Evolutionary conservation across 116 monocot genomes (phyloP).

Genomic region (Trichopus zeylanicus): DNA sequence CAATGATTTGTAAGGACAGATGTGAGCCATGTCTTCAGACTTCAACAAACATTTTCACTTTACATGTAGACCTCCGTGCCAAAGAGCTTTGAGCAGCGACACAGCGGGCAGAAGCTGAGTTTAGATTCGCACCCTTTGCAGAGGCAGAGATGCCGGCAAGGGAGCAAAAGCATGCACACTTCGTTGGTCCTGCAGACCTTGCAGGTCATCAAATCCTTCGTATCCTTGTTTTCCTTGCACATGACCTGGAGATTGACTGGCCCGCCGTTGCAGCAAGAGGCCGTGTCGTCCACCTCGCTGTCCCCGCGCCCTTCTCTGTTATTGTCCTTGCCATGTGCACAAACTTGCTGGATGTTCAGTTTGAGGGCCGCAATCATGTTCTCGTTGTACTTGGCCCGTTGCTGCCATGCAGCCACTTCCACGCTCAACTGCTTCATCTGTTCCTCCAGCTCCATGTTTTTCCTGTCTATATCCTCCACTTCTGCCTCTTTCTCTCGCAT

Average conservation of each 20-base stretch:
- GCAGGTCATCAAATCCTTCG: constrained; percentile 27
- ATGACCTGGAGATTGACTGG: constrained; percentile 18
- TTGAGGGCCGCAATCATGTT: constrained; percentile 52
- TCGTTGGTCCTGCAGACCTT: too few relatives aligned
- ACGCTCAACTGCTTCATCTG: too few relatives aligned
- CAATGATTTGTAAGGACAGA: too few relatives aligned
- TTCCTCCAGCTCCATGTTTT: too few relatives aligned
- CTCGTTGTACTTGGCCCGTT: constrained; percentile 61
- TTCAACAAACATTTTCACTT: too few relatives aligned
- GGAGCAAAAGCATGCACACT: constrained; percentile 73
- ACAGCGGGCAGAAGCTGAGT: too few relatives aligned
- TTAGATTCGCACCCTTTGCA: too few relatives aligned
- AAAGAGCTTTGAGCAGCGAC: constrained; percentile 60
- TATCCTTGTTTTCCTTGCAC: constrained; percentile 20
- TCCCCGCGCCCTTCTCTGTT: constrained; percentile 70
- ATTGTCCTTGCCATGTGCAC: constrained; percentile 37
- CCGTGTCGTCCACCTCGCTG: constrained; percentile 66
- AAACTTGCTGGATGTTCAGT: constrained; percentile 49
- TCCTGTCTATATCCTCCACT: too few relatives aligned
- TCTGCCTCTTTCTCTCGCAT: too few relatives aligned
- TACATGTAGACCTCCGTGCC: constrained; percentile 69
- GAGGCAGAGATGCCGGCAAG: constrained; percentile 72
- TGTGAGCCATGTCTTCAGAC: too few relatives aligned
- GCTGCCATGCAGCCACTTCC: constrained; percentile 63
- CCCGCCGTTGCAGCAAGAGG: constrained; percentile 52